phyloP scores from a whole-genome alignment of 2,329 filamentous ascomycete species.

The Xylaria sp. region DNA sequence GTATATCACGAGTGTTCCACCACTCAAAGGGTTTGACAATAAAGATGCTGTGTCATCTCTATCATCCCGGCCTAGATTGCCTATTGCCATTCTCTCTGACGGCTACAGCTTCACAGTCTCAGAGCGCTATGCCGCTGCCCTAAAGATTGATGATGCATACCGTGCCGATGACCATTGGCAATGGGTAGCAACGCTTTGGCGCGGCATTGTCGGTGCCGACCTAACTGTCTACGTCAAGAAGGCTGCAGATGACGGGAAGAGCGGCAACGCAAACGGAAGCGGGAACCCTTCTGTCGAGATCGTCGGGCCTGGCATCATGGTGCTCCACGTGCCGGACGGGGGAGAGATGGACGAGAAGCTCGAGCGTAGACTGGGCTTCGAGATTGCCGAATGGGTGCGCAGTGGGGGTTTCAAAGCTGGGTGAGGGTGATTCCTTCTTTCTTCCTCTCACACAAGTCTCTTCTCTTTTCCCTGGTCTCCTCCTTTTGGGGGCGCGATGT shows the following conservation, averaged over 20 bases:
- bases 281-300: constrained; percentile 47
- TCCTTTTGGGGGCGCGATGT: background rate
- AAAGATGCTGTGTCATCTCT: constrained; percentile 4
- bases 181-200: constrained; percentile 94
- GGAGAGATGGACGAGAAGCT: constrained; percentile 59
- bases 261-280: background rate
- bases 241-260: constrained; percentile 18
- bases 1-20: constrained; percentile 38
- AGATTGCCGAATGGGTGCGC: constrained; percentile 76
- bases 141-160: constrained; percentile 73
- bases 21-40: background rate
- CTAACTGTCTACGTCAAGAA: constrained; percentile 63
- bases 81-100: constrained; percentile 69
- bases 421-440: background rate
- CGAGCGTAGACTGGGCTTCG: constrained; percentile 73
- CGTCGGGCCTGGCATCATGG: constrained; percentile 47
- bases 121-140: constrained; percentile 66
- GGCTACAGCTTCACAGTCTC: constrained; percentile 76
- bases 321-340: constrained; percentile 42
- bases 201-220: constrained; percentile 77
- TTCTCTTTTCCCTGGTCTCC: background rate
- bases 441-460: background rate
- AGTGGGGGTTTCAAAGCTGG: constrained; percentile 38
- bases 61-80: constrained; percentile 38
- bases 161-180: constrained; percentile 89